Conservation (phyloP, 2,329 filamentous ascomycete species). For the Fusarium lyarnte region DNA sequence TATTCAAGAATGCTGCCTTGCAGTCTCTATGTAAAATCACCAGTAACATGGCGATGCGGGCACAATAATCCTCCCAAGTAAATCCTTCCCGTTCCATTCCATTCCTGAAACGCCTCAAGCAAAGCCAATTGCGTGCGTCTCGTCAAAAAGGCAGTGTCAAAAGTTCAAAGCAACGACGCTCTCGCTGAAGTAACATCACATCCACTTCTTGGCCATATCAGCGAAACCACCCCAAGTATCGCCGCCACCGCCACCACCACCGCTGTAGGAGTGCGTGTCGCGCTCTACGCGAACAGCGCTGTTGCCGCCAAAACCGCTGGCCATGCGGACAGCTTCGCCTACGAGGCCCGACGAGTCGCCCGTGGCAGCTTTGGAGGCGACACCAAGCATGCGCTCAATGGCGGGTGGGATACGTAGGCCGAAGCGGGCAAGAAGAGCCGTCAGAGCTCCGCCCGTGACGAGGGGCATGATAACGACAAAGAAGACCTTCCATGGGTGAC, state of each 20-base stretch:
- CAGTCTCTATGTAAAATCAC: conserved; percentile 15
- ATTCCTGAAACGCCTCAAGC: conserved; percentile 36
- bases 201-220: conserved; percentile 56
- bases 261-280: conserved; percentile 49
- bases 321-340: conserved; percentile 66
- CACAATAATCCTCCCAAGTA: conserved; percentile 8
- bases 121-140: conserved; percentile 20
- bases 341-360: conserved; percentile 61
- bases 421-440: conserved; percentile 79
- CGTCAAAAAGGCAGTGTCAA: conserved; percentile 1
- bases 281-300: conserved; percentile 47
- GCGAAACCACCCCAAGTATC: conserved; percentile 51
- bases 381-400: conserved; percentile 67
- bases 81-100: neutral
- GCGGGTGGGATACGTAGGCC: conserved; percentile 78
- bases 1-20: conserved; percentile 28
- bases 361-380: conserved; percentile 59
- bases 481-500: conserved; percentile 88
- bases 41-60: neutral
- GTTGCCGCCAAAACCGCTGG: conserved; percentile 48
- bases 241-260: conserved; percentile 35
- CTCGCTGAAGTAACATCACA: conserved; percentile 39
- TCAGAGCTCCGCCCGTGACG: conserved; percentile 82
- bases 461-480: conserved; percentile 88
- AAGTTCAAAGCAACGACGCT: neutral